Evolutionary conservation across 148 eudicot genomes (phyloP).

Genomic region (Persicaria maculosa): DNA sequence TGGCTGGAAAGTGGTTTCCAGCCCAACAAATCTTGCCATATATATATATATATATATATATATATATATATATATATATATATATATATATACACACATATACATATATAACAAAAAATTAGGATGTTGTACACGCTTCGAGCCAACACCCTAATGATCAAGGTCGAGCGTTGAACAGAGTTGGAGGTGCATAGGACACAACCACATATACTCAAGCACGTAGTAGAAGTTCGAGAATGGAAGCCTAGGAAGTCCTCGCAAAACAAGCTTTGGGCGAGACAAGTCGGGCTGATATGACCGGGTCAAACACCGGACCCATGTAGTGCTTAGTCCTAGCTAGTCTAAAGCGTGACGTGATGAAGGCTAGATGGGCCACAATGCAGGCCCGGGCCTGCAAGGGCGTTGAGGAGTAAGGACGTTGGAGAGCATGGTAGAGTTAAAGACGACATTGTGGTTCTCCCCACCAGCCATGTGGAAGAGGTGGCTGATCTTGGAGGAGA

Average conservation of each 20-base stretch:
- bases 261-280: conserved; percentile 25
- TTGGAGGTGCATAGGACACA: conserved; percentile 17
- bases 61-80: too few species aligned
- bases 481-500: conserved; percentile 32
- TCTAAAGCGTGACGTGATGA: conserved; percentile 32
- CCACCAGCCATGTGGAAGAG: conserved; percentile 23
- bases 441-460: conserved; percentile 7
- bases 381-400: conserved; percentile 14
- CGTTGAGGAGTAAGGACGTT: conserved; percentile 21
- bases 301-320: conserved; percentile 25
- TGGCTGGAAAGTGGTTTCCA: too few species aligned
- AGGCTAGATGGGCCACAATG: conserved; percentile 12
- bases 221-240: conserved; percentile 36
- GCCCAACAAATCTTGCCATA: too few species aligned
- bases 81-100: too few species aligned
- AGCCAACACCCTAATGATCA: conserved; percentile 19
- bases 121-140: too few species aligned
- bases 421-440: conserved; percentile 31
- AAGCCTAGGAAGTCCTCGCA: conserved; percentile 26
- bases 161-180: conserved; percentile 32
- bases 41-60: too few species aligned
- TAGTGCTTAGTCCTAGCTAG: conserved; percentile 44
- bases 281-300: background rate
- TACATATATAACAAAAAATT: too few species aligned
- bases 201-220: conserved; percentile 35